Conservation (phyloP, 768 basidiomycete genomes). For the Dendrothele bispora region DNA sequence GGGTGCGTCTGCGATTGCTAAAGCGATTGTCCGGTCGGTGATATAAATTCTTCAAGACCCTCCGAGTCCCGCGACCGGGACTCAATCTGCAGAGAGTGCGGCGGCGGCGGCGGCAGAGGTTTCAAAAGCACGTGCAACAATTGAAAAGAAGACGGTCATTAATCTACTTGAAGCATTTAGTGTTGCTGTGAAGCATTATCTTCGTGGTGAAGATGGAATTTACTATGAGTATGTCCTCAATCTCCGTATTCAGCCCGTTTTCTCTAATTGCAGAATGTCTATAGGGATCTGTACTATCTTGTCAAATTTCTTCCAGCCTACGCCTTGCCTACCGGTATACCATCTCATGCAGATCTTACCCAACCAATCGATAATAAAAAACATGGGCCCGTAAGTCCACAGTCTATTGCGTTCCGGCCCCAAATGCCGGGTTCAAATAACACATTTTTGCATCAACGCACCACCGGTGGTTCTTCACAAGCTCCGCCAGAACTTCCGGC, state of each 20-base stretch:
- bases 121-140: constrained; percentile 42
- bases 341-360: constrained; percentile 31
- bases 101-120: too few species aligned
- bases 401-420: constrained; percentile 3
- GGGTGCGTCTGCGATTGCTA: constrained; percentile 34
- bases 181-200: constrained; percentile 69
- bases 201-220: constrained; percentile 52
- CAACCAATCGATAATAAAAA: constrained; percentile 3
- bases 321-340: constrained; percentile 52
- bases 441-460: constrained; percentile 23
- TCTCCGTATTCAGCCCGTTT: neutral
- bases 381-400: too few species aligned
- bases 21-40: too few species aligned
- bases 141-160: constrained; percentile 71
- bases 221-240: constrained; percentile 15
- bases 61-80: constrained; percentile 9
- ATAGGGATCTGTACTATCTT: constrained; percentile 62
- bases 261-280: neutral
- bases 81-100: constrained; percentile 8
- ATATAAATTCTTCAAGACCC: too few species aligned
- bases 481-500: constrained; percentile 28
- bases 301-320: constrained; percentile 75
- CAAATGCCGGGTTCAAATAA: neutral
- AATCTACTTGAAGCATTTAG: constrained; percentile 70
- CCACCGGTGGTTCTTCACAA: constrained; percentile 10